These are phyloP conservation scores for Nemania sp. DNA, from an alignment of 2,329 filamentous ascomycete genomes.

Conservation along the genomic window DNA sequence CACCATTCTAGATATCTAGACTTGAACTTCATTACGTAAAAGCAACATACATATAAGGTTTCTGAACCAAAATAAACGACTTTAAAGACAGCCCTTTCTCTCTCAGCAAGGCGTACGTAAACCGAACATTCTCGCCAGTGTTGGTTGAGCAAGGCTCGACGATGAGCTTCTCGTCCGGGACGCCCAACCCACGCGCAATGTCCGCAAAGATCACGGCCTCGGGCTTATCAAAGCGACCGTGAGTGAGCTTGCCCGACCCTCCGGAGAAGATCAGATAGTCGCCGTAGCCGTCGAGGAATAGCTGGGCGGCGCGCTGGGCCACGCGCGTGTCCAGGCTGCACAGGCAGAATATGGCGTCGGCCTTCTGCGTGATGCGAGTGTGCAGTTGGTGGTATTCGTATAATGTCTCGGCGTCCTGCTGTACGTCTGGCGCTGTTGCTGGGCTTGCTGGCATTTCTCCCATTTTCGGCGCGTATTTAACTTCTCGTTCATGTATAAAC, in stretches of 20 bases:
- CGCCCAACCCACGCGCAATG: conserved; percentile 45
- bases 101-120: conserved; percentile 44
- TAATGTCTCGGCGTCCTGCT: conserved; percentile 43
- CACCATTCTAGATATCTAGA: too few relatives aligned
- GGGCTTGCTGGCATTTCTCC: conserved; percentile 1
- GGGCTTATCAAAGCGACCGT: conserved; percentile 43
- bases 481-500: too few relatives aligned
- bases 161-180: conserved; percentile 44
- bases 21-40: too few relatives aligned
- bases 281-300: conserved; percentile 46
- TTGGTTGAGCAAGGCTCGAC: conserved; percentile 47
- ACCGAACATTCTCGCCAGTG: conserved; percentile 53
- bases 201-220: conserved; percentile 50
- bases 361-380: conserved; percentile 40
- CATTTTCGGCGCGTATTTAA: too few relatives aligned
- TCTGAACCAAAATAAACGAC: conserved; percentile 50
- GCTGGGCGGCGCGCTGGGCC: conserved; percentile 46
- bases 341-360: conserved; percentile 51
- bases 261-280: conserved; percentile 50
- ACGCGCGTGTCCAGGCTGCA: conserved; percentile 52
- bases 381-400: conserved; percentile 51
- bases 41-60: conserved; percentile 56
- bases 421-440: conserved; percentile 16
- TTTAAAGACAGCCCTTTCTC: conserved; percentile 32
- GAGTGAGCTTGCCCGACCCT: conserved; percentile 46